Evolutionary conservation across 108 stramenopile species (phyloP), one percentile per base, ranked within the genome.

Genomic region (Mayamaea pseudoterrestris): DNA sequence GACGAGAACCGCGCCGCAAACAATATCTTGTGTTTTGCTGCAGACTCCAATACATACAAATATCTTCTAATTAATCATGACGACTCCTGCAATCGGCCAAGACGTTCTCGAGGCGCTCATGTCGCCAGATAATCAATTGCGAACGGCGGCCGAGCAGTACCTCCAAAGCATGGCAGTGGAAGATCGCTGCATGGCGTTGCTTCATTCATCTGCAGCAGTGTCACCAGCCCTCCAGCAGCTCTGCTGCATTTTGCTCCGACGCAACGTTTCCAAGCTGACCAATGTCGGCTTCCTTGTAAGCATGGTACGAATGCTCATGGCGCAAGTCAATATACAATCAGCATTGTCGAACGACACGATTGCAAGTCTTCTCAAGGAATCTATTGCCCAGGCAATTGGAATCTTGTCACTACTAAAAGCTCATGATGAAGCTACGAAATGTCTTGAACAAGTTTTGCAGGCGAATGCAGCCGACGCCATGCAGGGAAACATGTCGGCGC

Each of bases 241-340:
- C 39, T 49, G 60, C 7, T 64, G 67, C 13, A 76, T 80, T 20
- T 46, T 84, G 45, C 37, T 84, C 21, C 69, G 82, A 25, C 61
- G 78, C 22, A 70, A 84, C 37, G 65, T 84, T 47, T 32, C 58
- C 29, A 51, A 60, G 27, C 29, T 82, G 41, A 29, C 47, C 23
- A 48, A 29, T 46, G 26, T 28, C 45, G 51, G 18, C 61, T 50
- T 84, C 30, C 78, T 75, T 8, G 62, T 77, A 44, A 74, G 69
- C 48, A 30, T 84, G 13, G 75, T 78, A 3, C 74, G 77, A 53
- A 48, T 78, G 21, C 70, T 72, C 36, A 20, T 39, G 12, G 50
- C 43, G 3, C 25, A 26, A 7, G 27, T 31, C 13, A 2, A 30
- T 39, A 9, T 21, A 21, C 18, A n/a, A 21, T 7, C 2, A 52